phyloP scores from a whole-genome alignment of 331 rosid genomes.

The Erythrophleum ivorense region DNA sequence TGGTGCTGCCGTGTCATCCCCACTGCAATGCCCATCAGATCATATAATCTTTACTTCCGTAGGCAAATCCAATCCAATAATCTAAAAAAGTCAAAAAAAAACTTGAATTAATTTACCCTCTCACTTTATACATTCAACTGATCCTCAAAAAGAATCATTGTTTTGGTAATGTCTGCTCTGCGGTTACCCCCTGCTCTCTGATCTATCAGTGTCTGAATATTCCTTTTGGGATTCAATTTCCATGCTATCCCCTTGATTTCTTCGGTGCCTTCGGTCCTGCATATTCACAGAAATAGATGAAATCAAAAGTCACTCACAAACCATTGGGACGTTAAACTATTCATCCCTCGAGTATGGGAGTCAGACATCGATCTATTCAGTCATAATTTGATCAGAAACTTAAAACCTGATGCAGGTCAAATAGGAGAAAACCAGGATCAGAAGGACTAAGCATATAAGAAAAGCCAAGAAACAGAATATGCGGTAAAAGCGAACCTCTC shows the following conservation, averaged over 20 bases:
- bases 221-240: constrained; percentile 80
- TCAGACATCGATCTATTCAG: background rate
- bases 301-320: constrained; percentile 11
- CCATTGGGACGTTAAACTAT: background rate
- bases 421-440: background rate
- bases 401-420: constrained; percentile 1
- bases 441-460: background rate
- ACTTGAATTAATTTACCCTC: constrained; percentile 45
- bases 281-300: constrained; percentile 10
- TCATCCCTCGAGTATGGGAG: background rate
- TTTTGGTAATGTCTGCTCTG: constrained; percentile 36
- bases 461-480: background rate
- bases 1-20: constrained; percentile 40
- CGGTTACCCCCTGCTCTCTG: constrained; percentile 57
- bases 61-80: constrained; percentile 50
- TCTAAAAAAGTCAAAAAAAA: constrained; percentile 42
- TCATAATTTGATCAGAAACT: constrained; percentile 4
- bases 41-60: constrained; percentile 5
- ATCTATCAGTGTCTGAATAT: constrained; percentile 76
- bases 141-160: constrained; percentile 44
- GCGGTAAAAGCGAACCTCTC: constrained; percentile 64
- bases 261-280: constrained; percentile 87
- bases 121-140: constrained; percentile 48
- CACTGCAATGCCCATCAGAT: constrained; percentile 27
- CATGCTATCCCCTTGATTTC: constrained; percentile 63